Percentiles rank a stretch among this genome's conserved stretches.
phyloP scores from a whole-genome alignment of 768 basidiomycete genomes.

The Krasilnikovozyma curviuscula region DNA sequence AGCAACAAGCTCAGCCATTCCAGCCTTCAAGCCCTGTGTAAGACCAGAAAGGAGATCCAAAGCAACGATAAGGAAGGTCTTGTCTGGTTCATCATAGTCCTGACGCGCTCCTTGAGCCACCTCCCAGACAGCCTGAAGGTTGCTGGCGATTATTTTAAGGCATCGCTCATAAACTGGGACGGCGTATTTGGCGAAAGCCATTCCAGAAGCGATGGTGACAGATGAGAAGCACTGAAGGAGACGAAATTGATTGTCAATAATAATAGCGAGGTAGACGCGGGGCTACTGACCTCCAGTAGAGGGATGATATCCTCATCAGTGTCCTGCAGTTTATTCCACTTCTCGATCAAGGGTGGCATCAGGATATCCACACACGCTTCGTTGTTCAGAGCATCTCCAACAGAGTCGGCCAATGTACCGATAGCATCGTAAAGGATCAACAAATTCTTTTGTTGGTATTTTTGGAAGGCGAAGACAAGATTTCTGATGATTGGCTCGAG shows the following conservation, averaged over 20 bases:
- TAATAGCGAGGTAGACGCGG: not conserved
- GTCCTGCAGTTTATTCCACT: conserved; percentile 79
- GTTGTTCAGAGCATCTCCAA: conserved; percentile 70
- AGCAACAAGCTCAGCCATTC: conserved; percentile 50
- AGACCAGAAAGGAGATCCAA: conserved; percentile 91
- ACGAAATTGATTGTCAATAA: not conserved
- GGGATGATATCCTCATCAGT: conserved; percentile 86
- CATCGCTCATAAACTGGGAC: conserved; percentile 84
- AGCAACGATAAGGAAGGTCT: conserved; percentile 91
- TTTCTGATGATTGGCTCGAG: conserved; percentile 88
- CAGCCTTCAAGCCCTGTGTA: conserved; percentile 73
- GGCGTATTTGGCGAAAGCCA: conserved; percentile 71
- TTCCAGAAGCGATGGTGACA: conserved; percentile 86
- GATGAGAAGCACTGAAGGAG: conserved; percentile 74
- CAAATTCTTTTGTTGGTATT: conserved; percentile 99
- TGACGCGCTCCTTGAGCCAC: conserved; percentile 60
- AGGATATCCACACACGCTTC: conserved; percentile 76
- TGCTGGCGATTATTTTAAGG: conserved; percentile 60
- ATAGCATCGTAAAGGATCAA: conserved; percentile 97
- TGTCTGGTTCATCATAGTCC: conserved; percentile 88
- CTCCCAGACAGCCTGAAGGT: too few species aligned
- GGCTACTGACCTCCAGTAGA: conserved; percentile 58
- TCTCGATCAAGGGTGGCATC: conserved; percentile 79
- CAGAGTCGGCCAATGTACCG: conserved; percentile 90
- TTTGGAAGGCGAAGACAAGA: conserved; percentile 85